Conservation (phyloP, 2,329 filamentous ascomycete species). For the Aquanectria penicillioides region DNA sequence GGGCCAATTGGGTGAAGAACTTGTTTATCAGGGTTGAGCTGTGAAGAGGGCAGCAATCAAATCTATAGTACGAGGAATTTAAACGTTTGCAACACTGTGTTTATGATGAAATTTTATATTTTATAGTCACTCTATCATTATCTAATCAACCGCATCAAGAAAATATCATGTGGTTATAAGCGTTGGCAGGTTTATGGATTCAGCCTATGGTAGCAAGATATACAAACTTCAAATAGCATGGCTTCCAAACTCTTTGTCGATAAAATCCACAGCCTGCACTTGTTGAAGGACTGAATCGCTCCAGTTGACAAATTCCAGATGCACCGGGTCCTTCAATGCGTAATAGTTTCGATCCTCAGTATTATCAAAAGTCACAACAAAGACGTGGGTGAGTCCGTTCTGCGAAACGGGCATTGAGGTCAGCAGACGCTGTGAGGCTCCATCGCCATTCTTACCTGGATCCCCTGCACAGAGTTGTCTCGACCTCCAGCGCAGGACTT, state of each 20-base stretch:
- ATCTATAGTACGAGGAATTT: no score
- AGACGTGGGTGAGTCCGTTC: slow-evolving; percentile 3
- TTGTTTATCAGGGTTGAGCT: no score
- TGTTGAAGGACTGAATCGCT: not conserved
- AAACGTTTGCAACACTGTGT: no score
- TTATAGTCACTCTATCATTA: no score
- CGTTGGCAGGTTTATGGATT: no score
- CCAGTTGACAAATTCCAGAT: slow-evolving; percentile 1
- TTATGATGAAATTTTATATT: no score
- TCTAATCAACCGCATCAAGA: no score
- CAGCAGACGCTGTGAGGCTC: not conserved
- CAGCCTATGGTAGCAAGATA: no score
- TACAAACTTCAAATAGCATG: not conserved
- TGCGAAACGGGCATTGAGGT: not conserved
- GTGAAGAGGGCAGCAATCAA: no score
- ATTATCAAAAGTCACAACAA: not conserved
- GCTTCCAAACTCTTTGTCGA: not conserved
- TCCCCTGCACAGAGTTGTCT: slow-evolving; percentile 5
- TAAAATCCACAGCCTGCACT: not conserved
- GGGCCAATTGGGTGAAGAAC: no score
- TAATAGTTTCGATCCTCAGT: not conserved
- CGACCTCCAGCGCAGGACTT: not conserved
- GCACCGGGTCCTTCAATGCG: not conserved
- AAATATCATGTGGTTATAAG: no score
- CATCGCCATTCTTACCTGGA: not conserved